Percentiles rank a stretch among this genome's conserved stretches.
phyloP scores from a whole-genome alignment of 208 protist genomes.

The Leishmania mexicana region DNA sequence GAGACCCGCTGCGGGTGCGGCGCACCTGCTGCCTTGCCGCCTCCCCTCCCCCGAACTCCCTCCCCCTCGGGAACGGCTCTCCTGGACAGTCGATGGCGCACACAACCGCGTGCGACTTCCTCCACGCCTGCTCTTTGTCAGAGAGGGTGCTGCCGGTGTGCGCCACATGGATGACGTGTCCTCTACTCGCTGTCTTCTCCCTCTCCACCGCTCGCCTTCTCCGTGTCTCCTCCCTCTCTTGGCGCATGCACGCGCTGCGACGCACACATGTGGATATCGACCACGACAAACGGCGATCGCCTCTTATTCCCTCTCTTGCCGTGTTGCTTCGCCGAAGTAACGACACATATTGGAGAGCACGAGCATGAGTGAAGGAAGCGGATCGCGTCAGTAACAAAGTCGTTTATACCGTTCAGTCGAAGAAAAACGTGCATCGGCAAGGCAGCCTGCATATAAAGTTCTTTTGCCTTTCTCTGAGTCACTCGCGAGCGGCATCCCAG shows the following conservation, averaged over 20 bases:
- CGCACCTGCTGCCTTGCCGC: background rate
- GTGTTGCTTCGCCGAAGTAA: background rate
- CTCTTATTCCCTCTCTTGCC: background rate
- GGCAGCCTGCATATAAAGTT: background rate
- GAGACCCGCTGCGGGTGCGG: background rate
- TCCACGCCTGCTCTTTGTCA: background rate
- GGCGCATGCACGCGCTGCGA: background rate
- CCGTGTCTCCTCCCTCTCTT: background rate
- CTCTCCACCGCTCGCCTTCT: conserved; percentile 1
- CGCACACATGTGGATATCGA: background rate
- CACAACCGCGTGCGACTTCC: background rate
- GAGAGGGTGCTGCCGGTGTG: background rate
- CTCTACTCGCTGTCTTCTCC: background rate
- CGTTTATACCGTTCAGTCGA: background rate
- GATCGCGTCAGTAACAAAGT: background rate
- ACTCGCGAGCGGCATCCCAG: background rate
- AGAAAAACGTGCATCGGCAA: background rate
- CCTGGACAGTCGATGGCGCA: background rate
- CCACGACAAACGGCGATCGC: background rate
- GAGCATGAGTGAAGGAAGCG: background rate
- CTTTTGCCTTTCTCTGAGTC: background rate
- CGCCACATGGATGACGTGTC: background rate
- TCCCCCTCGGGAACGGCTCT: background rate
- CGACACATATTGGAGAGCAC: background rate
- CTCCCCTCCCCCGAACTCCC: background rate